Evolutionary conservation across 345 rosid genomes (phyloP).

Genomic region (Adansonia digitata): DNA sequence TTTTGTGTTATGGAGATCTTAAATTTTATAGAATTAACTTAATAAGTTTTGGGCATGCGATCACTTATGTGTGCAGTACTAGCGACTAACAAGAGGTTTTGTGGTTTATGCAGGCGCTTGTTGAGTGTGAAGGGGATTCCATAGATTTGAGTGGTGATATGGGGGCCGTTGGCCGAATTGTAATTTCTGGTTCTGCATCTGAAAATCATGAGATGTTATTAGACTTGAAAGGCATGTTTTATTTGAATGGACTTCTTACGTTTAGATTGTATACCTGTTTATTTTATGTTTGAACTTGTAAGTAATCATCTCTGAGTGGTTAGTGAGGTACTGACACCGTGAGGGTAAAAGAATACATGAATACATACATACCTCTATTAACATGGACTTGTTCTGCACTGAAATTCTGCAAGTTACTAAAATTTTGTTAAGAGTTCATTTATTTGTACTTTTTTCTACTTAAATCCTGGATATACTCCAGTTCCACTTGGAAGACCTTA

Average conservation of each 20-base stretch:
- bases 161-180: conserved; percentile 91
- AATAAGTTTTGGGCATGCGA: background rate
- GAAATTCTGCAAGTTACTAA: background rate
- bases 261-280: background rate
- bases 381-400: background rate
- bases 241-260: background rate
- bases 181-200: conserved; percentile 50
- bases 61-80: background rate
- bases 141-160: conserved; percentile 85
- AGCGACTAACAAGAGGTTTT: conserved; percentile 11
- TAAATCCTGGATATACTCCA: background rate
- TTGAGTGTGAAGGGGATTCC: conserved; percentile 45
- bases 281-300: background rate
- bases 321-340: background rate
- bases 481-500: conserved; percentile 7
- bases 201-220: conserved; percentile 60
- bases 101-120: conserved; percentile 64
- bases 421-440: background rate
- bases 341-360: background rate
- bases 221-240: conserved; percentile 75
- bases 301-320: background rate
- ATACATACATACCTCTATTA: background rate
- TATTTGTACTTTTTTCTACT: background rate
- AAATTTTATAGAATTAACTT: background rate
- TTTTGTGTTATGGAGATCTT: background rate